Percentiles rank a stretch among this genome's conserved stretches.
phyloP scores from a whole-genome alignment of 805 yeast genomes.

The Pichia eremophila region DNA sequence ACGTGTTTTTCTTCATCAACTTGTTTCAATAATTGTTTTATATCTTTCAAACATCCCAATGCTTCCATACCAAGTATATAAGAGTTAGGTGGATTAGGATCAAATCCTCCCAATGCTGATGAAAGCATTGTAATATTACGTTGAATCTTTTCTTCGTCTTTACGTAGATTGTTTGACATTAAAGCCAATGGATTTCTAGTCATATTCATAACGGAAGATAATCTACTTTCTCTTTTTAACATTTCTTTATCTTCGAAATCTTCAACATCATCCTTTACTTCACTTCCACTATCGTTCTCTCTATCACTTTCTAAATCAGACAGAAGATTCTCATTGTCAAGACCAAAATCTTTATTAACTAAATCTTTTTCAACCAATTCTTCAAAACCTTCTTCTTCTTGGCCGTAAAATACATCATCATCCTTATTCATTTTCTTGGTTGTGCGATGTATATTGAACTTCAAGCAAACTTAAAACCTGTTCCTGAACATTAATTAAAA shows the following conservation, averaged over 20 bases:
- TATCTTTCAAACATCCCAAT: conserved; percentile 72
- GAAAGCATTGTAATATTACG: conserved; percentile 76
- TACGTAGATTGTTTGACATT: neutral
- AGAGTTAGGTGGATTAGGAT: conserved; percentile 36
- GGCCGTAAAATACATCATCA: conserved; percentile 12
- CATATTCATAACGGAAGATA: conserved; percentile 5
- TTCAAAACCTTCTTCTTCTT: conserved; percentile 14
- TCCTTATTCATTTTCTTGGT: conserved; percentile 1
- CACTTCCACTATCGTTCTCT: neutral
- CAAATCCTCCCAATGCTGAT: conserved; percentile 87
- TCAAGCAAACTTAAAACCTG: too few species aligned
- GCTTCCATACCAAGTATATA: conserved; percentile 88
- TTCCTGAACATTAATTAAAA: too few species aligned
- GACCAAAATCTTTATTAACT: conserved; percentile 1
- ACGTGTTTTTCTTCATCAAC: conserved; percentile 67
- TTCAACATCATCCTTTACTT: conserved; percentile 1
- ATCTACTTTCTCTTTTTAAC: conserved; percentile 3
- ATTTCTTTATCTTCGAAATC: neutral
- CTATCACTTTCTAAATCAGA: conserved; percentile 4
- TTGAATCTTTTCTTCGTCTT: conserved; percentile 33
- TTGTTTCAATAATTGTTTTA: conserved; percentile 77
- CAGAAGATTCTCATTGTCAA: conserved; percentile 4
- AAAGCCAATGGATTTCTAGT: neutral
- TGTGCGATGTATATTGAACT: neutral
- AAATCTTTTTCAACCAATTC: conserved; percentile 11